A percentile compares a stretch with the other conserved stretches of the same genome.
phyloP scores from a whole-genome alignment of 2,329 filamentous ascomycete species.

The Claviceps citrina region DNA sequence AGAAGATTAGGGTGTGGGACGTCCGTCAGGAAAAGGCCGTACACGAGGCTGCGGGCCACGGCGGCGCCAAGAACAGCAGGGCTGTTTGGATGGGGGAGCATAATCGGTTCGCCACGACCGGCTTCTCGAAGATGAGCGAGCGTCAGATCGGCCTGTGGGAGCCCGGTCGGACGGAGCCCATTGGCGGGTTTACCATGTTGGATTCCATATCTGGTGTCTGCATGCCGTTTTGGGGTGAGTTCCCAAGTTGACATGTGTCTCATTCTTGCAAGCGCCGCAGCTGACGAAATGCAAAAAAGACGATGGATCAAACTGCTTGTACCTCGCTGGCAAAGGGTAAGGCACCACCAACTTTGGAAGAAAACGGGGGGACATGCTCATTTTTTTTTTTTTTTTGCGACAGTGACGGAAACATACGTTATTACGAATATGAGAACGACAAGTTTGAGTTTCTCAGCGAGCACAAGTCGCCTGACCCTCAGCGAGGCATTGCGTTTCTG shows the following conservation, averaged over 20 bases:
- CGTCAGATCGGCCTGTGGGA: constrained; percentile 94
- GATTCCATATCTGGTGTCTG: constrained; percentile 95
- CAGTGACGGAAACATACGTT: constrained; percentile 95
- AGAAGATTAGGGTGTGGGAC: constrained; percentile 97
- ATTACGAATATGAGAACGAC: constrained; percentile 96
- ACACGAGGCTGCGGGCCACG: constrained; percentile 72
- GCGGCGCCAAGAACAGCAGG: constrained; percentile 92
- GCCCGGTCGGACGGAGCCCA: constrained; percentile 67
- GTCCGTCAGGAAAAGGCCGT: constrained; percentile 79
- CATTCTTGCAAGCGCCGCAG: no score
- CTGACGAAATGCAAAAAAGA: constrained; percentile 32
- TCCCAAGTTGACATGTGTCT: no score
- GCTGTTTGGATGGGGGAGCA: constrained; percentile 95
- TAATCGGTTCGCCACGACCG: constrained; percentile 87
- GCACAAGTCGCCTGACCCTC: constrained; percentile 91
- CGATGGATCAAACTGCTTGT: constrained; percentile 86
- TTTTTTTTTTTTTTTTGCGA: background rate
- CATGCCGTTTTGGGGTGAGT: constrained; percentile 92
- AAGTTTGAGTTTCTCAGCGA: constrained; percentile 96
- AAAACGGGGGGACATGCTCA: no score
- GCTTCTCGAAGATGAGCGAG: constrained; percentile 97
- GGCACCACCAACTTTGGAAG: constrained; percentile 14
- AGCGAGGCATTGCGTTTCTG: constrained; percentile 85
- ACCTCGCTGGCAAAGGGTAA: constrained; percentile 92
- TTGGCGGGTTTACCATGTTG: constrained; percentile 77